Evolutionary conservation across 352 stramenopile species (phyloP), one percentile per base, ranked within the genome.

Genomic region (Pythium dissimile): DNA sequence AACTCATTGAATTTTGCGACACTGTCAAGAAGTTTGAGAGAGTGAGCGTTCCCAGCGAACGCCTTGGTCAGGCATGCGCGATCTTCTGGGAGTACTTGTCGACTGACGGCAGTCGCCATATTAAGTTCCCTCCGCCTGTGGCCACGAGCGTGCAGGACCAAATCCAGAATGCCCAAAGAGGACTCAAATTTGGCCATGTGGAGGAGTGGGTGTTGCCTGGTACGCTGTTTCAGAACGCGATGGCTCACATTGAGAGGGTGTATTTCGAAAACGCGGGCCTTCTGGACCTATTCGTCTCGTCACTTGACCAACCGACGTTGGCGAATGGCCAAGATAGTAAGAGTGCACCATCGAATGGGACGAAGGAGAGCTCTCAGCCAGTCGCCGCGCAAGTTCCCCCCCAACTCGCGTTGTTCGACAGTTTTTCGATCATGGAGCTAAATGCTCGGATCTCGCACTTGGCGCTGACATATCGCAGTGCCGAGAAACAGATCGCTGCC

Each of bases 61-160:
- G 85, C 8, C 48, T 93, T 11, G 79, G 80, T 1, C 85, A 92
- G 35, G 85, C 85, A 7, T 87, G 69, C 41, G 62, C 89, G 9
- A 88, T 95, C 27, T 95, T 84, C 41, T 95, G 85, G 85, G 85
- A 95, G 48, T 95, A 88, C 31, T 62, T 93, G 42, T 80, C 76
- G 0, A 26, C 57, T 3, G 85, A 95, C 60, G 75, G 83, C 7
- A 77, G 67, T 5, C 80, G 75, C 12, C 71, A 65, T 24, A 52
- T 92, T n/a, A 51, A 78, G 12, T 95, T 93, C 28, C 83, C 85
- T 1, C 56, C 62, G n/a, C 55, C 53, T 15, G 56, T 95, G 4
- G 68, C 70, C 0, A 64, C 64, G 0, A 62, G 84, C 18, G 64
- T 95, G 11, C 83, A 93, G 51, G 55, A 66, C 1, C 65, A 88